Evolutionary conservation across 2,329 filamentous ascomycete genomes (phyloP), one percentile per base, ranked within the genome.

Genomic region (Hypoxylon sp.): DNA sequence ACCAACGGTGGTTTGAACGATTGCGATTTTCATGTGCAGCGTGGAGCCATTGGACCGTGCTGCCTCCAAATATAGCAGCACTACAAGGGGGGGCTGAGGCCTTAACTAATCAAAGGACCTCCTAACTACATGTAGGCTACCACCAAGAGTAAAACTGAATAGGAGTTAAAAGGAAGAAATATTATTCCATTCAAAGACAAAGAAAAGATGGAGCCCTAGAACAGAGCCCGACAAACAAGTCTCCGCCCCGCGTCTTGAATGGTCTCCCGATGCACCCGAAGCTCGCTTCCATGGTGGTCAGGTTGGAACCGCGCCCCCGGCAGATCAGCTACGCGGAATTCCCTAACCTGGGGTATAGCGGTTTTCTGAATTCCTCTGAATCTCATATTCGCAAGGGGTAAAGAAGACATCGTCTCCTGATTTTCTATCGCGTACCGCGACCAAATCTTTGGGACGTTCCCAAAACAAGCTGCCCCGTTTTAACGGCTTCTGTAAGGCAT

Each of bases 51-150:
- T 50, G 33, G 51, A 44, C 59, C 54, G 50, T 46, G 48, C 46
- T 50, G 24, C 10, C 5, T 33, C 56, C 52, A 68, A 68, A 58
- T 62, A 54, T 65, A 65, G 66, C n/a, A 62, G 19, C 50, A 50
- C 26, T 22, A 10, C 24, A 50, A n/a, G 35, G 22, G 22, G 6
- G 14, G 29, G 59, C 51, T 54, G 44, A 47, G 50, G 29, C 33
- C 11, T 51, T 57, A 44, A 48, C 52, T 63, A 63, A 57, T 52
- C n/a, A 62, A 53, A 60, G 6, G 24, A 31, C 22, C 24, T 17
- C 37, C 5, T 24, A 17, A 39, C 37, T 24, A n/a, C n/a, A n/a
- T n/a, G n/a, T n/a, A 31, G 29, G 24, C 29, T 46, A n/a, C 35
- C 42, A 24, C 37, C n/a, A 33, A 37, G 39, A 44, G 46, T 17